Conservation (phyloP, 106 monocot species). For the Iris macrosiphon region DNA sequence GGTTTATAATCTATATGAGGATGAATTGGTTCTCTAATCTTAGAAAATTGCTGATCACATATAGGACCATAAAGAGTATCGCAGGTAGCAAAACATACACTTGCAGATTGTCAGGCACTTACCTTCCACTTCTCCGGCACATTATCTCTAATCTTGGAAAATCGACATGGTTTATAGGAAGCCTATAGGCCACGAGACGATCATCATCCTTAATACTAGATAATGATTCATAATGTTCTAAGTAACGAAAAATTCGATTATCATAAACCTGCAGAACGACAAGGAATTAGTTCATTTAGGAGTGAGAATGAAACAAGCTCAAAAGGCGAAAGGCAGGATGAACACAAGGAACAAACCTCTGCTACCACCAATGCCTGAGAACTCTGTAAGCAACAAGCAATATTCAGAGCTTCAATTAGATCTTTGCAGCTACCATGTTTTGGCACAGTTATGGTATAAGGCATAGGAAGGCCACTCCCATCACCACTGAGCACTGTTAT, state of each 20-base stretch:
- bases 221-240: constrained; percentile 46
- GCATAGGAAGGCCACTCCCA: constrained; percentile 80
- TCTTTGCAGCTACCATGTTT: constrained; percentile 73
- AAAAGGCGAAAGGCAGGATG: neutral
- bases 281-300: constrained; percentile 10
- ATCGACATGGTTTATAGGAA: constrained; percentile 53
- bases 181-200: constrained; percentile 68
- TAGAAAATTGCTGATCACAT: too few species aligned
- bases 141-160: constrained; percentile 52
- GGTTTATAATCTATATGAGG: too few species aligned
- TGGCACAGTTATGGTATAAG: constrained; percentile 62
- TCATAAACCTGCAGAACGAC: constrained; percentile 65
- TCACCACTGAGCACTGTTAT: constrained; percentile 68
- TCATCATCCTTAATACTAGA: constrained; percentile 71
- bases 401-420: constrained; percentile 51
- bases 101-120: neutral
- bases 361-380: constrained; percentile 63
- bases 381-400: constrained; percentile 51
- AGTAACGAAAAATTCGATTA: constrained; percentile 54
- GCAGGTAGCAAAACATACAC: too few species aligned
- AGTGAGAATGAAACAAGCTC: too few species aligned
- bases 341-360: constrained; percentile 37
- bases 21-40: too few species aligned
- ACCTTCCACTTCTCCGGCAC: constrained; percentile 53
- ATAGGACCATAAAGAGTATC: too few species aligned